Evolutionary conservation across 352 stramenopile species (phyloP).

Genomic region (Phytophthora cactorum): DNA sequence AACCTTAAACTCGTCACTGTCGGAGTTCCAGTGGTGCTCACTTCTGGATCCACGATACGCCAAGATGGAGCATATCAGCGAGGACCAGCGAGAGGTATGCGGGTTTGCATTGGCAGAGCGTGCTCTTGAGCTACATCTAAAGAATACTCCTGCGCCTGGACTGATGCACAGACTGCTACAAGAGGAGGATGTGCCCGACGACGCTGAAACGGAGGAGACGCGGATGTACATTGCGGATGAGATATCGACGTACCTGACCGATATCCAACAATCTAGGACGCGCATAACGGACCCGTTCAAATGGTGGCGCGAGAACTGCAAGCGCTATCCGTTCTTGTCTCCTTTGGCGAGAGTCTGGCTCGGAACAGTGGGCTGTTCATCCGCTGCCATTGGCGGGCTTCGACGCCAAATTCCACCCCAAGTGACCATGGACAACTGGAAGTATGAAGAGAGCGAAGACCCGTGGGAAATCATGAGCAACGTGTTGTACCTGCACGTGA

Average conservation of each 20-base stretch:
- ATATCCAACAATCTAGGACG: not conserved
- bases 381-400: constrained; percentile 11
- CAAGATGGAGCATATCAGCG: constrained; percentile 48
- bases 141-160: constrained; percentile 2
- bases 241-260: constrained; percentile 3
- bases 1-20: constrained; percentile 22
- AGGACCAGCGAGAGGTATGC: constrained; percentile 41
- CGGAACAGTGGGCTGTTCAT: constrained; percentile 10
- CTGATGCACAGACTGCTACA: constrained; percentile 14
- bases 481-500: constrained; percentile 20
- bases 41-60: constrained; percentile 54
- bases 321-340: constrained; percentile 14
- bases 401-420: constrained; percentile 9
- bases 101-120: constrained; percentile 2
- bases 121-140: constrained; percentile 1
- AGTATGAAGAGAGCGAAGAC: constrained; percentile 7
- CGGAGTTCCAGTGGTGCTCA: constrained; percentile 46
- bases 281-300: constrained; percentile 11
- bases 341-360: constrained; percentile 20
- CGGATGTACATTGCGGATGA: constrained; percentile 12
- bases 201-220: constrained; percentile 7
- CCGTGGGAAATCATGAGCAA: constrained; percentile 6
- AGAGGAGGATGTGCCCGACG: constrained; percentile 1
- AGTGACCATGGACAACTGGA: constrained; percentile 12
- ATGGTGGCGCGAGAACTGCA: constrained; percentile 11